Evolutionary conservation across 176 grass and related monocot species (phyloP), one percentile per base, ranked within the genome.

Genomic region (Carex cristatella): DNA sequence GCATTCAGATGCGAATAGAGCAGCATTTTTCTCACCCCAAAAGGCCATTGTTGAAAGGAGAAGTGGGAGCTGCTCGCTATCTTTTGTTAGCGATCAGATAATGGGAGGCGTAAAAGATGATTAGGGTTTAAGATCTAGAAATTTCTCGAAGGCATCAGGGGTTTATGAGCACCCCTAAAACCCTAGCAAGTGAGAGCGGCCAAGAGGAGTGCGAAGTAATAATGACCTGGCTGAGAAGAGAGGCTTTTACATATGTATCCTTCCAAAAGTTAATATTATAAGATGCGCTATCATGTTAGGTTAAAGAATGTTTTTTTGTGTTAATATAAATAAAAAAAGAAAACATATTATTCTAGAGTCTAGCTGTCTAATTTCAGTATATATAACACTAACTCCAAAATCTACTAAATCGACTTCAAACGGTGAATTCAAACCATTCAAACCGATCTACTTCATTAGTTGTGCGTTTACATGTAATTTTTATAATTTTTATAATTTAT

Each of bases 21-120:
- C 23, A 38, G n/a, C 9, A 69, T 65, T 8, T 8, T 85, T 81
- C 70, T 86, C 48, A 99, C 93, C 97, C 93, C 96, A 99, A 51
- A 99, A 96, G 2, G 96, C 85, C 87, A 94, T 94, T 27, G 84
- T 62, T 57, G 31, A 38, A n/a, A 61, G 28, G 28, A 31, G 51
- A 55, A 78, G 57, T 15, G 1, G 72, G 48, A 76, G 10, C 38
- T 40, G 38, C 38, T 13, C 10, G 48, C n/a, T 2, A 11, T 49
- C 0, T 48, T 18, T 51, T 1, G 70, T 27, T 23, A 48, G 69
- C 18, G 15, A 46, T 13, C 35, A 7, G 67, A 69, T 44, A 44
- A 35, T 30, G 7, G 46, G 71, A 49, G 46, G 3, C 42, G 42
- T 5, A 13, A 10, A 53, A 23, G 8, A 13, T 48, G 11, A 2